A percentile compares a stretch with the other conserved stretches of the same genome.
Conservation (phyloP, 306 rosid genomes). For the Sphenostylis stenocarpa region DNA sequence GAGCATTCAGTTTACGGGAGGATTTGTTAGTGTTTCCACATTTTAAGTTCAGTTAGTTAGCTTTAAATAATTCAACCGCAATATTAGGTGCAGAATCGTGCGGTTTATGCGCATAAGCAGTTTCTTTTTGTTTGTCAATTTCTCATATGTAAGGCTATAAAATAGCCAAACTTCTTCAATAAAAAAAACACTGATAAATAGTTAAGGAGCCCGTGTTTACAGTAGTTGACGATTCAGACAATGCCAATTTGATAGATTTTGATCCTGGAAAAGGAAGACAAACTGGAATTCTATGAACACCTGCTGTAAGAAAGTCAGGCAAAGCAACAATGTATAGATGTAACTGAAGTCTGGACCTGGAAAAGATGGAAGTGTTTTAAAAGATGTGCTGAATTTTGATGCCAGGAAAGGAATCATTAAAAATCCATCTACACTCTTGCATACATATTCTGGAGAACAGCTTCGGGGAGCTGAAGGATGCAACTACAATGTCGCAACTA, state of each 20-base stretch:
- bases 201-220: slow-evolving; percentile 43
- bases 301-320: slow-evolving; percentile 79
- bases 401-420: slow-evolving; percentile 54
- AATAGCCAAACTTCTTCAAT: too few species aligned
- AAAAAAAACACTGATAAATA: slow-evolving; percentile 40
- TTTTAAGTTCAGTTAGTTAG: too few species aligned
- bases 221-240: slow-evolving; percentile 29
- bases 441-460: slow-evolving; percentile 40
- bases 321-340: slow-evolving; percentile 67
- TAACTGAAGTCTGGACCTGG: slow-evolving; percentile 84
- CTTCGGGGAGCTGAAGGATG: slow-evolving; percentile 38
- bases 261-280: slow-evolving; percentile 34
- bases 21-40: too few species aligned
- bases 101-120: too few species aligned
- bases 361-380: slow-evolving; percentile 73
- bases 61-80: too few species aligned
- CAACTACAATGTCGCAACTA: slow-evolving; percentile 30
- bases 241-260: slow-evolving; percentile 34
- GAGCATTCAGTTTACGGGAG: too few species aligned
- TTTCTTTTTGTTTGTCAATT: too few species aligned
- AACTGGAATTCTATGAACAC: slow-evolving; percentile 69
- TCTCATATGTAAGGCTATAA: too few species aligned
- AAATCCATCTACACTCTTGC: slow-evolving; percentile 40
- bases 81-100: too few species aligned
- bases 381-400: slow-evolving; percentile 69